Evolutionary conservation across 2,329 filamentous ascomycete species (phyloP).

Genomic region (Xylariaceae sp.): DNA sequence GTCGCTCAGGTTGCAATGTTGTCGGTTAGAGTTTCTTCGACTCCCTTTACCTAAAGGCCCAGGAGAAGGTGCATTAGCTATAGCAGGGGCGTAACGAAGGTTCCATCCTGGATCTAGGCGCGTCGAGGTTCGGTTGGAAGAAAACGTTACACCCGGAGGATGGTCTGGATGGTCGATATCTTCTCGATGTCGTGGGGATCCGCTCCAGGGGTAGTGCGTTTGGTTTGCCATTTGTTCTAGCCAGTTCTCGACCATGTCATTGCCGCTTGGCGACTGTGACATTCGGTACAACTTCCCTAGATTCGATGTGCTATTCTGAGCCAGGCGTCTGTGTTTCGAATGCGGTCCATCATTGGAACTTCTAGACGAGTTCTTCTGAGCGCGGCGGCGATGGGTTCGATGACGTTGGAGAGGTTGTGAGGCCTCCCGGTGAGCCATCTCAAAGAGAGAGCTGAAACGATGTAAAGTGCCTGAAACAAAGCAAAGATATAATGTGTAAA

Average conservation of each 20-base stretch:
- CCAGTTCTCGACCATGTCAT: conserved; percentile 35
- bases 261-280: conserved; percentile 21
- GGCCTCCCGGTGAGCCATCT: conserved; percentile 30
- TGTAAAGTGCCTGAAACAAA: conserved; percentile 29
- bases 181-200: conserved; percentile 18
- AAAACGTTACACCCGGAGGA: conserved; percentile 7
- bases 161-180: conserved; percentile 5
- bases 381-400: conserved; percentile 26
- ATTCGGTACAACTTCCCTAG: conserved; percentile 26
- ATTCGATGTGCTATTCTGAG: conserved; percentile 6
- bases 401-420: conserved; percentile 26
- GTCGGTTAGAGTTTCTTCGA: conserved; percentile 23
- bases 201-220: conserved; percentile 12
- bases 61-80: conserved; percentile 12
- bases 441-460: conserved; percentile 29
- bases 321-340: conserved; percentile 22
- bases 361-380: conserved; percentile 8
- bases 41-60: conserved; percentile 6
- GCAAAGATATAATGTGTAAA: conserved; percentile 14
- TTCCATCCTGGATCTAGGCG: conserved; percentile 31
- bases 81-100: conserved; percentile 27
- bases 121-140: conserved; percentile 20
- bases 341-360: conserved; percentile 11
- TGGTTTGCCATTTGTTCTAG: conserved; percentile 26
- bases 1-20: conserved; percentile 22